Evolutionary conservation across 257 asterid genomes (phyloP).

Genomic region (Nicotiana noctiflora): DNA sequence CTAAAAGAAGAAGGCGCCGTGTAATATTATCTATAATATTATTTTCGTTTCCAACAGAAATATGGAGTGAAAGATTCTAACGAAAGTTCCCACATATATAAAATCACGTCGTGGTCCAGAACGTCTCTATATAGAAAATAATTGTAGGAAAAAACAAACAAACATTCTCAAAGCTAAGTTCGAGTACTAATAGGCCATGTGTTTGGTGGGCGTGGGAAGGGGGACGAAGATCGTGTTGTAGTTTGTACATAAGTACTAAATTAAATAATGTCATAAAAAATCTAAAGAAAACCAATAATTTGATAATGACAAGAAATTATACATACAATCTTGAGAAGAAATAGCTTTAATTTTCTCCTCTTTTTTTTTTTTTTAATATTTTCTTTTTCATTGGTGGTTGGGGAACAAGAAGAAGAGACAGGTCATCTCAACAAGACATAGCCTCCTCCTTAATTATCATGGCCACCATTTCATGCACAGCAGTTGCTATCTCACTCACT

Average conservation of each 20-base stretch:
- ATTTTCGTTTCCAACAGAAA: too few species aligned
- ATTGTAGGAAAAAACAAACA: not conserved
- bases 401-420: not conserved
- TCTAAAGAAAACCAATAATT: not conserved
- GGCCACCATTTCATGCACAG: conserved; percentile 55
- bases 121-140: not conserved
- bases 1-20: too few species aligned
- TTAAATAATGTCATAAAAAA: not conserved
- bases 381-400: not conserved
- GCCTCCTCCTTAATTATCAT: conserved; percentile 46
- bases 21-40: too few species aligned
- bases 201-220: not conserved
- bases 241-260: not conserved
- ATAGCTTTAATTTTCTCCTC: not conserved
- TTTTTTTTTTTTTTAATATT: not conserved
- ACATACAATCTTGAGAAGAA: not conserved
- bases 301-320: conserved; percentile 3
- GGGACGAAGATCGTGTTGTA: not conserved
- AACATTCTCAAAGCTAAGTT: not conserved
- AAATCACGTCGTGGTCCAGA: not conserved
- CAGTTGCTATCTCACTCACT: conserved; percentile 62
- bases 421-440: conserved; percentile 12
- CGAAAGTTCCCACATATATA: not conserved
- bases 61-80: not conserved
- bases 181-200: not conserved